Evolutionary conservation across 441 rosid genomes (phyloP).

Genomic region (Populus hybrid): DNA sequence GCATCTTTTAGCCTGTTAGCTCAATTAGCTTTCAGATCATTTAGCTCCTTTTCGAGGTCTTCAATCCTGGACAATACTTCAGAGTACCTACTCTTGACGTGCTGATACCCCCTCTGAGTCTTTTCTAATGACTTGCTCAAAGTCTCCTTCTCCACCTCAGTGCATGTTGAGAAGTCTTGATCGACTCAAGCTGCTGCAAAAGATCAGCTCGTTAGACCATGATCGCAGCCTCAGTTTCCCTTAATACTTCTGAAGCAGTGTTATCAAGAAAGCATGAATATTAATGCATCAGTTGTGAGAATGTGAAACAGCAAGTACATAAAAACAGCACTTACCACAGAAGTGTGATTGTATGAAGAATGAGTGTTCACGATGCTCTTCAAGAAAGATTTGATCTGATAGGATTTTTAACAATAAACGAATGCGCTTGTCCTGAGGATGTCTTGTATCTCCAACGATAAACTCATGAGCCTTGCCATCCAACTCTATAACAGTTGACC

Average conservation of each 20-base stretch:
- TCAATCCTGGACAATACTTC: background rate
- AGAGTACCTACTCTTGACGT: background rate
- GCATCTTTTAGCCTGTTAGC: background rate
- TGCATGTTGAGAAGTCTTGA: background rate
- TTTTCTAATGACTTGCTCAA: background rate
- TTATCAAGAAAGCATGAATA: background rate
- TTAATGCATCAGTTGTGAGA: background rate
- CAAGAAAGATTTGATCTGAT: background rate
- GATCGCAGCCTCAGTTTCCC: background rate
- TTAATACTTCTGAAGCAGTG: background rate
- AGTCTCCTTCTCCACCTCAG: background rate
- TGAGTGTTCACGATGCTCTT: background rate
- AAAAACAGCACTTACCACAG: background rate
- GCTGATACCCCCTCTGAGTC: background rate
- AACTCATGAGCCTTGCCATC: conserved; percentile 8
- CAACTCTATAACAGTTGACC: conserved; percentile 44
- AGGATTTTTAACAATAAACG: background rate
- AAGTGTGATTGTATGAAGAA: background rate
- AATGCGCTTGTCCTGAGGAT: background rate
- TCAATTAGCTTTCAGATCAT: background rate
- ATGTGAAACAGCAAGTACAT: background rate
- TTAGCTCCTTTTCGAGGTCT: background rate
- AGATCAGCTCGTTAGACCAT: background rate
- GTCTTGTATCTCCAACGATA: background rate
- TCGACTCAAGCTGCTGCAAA: background rate